These are phyloP conservation scores for Hypoxylon sp. DNA, from an alignment of 2,329 filamentous ascomycete species.

Conservation along the genomic window DNA sequence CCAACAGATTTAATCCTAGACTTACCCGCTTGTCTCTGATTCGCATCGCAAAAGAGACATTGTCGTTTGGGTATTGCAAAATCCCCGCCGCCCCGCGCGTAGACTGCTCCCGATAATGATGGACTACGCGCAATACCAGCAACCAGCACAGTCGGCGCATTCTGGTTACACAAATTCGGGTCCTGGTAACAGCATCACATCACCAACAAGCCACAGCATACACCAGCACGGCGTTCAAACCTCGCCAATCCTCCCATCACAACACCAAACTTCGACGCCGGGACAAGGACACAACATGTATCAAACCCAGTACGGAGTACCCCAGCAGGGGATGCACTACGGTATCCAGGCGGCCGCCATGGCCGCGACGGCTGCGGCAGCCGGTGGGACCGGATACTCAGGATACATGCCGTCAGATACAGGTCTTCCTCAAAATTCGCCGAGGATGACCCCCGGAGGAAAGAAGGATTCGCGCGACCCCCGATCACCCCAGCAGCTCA, in stretches of 20 bases:
- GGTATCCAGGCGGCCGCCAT: constrained; percentile 90
- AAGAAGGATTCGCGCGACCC: constrained; percentile 77
- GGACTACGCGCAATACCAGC: constrained; percentile 80
- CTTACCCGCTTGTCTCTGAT: constrained; percentile 39
- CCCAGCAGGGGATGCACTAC: constrained; percentile 81
- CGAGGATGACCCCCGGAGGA: constrained; percentile 73
- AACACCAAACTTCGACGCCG: constrained; percentile 73
- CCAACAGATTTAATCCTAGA: constrained; percentile 31
- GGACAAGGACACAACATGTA: constrained; percentile 80
- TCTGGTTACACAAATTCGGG: constrained; percentile 69
- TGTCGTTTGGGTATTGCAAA: constrained; percentile 44
- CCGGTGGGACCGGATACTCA: constrained; percentile 73
- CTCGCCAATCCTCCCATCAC: constrained; percentile 81
- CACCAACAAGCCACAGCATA: constrained; percentile 75
- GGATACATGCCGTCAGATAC: constrained; percentile 77
- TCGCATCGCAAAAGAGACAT: constrained; percentile 46
- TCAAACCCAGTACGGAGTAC: constrained; percentile 77
- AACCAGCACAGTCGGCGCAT: constrained; percentile 72
- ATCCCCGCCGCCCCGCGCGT: constrained; percentile 42
- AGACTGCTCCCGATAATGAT: constrained; percentile 61
- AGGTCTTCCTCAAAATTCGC: constrained; percentile 75
- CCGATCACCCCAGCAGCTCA: constrained; percentile 79
- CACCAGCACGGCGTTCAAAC: constrained; percentile 74
- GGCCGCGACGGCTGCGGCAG: constrained; percentile 89
- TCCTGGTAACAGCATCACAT: constrained; percentile 70